Conservation (phyloP, 768 basidiomycete species). For the Thelephora aurantiotincta region DNA sequence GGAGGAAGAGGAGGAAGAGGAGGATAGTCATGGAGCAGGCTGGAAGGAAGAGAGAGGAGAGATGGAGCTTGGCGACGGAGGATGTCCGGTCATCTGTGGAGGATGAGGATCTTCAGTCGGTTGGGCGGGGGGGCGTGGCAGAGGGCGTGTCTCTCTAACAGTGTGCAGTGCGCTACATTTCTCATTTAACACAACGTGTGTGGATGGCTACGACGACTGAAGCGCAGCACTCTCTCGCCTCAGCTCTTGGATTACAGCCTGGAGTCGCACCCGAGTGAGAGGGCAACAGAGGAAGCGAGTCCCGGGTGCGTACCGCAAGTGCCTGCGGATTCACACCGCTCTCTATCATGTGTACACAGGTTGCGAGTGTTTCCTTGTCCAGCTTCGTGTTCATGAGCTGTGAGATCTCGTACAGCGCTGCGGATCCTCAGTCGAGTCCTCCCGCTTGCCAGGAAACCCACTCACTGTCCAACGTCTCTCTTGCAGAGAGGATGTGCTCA, state of each 20-base stretch:
- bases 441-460: neutral
- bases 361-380: slow-evolving; percentile 85
- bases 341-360: slow-evolving; percentile 86
- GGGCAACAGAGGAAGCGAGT: neutral
- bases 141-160: too few relatives aligned
- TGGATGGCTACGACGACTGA: too few relatives aligned
- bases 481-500: slow-evolving; percentile 47
- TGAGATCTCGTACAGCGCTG: slow-evolving; percentile 79
- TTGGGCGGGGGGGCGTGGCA: too few relatives aligned
- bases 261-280: slow-evolving; percentile 2
- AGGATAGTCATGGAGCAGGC: too few relatives aligned
- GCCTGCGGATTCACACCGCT: slow-evolving; percentile 88
- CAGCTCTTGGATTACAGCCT: slow-evolving; percentile 82
- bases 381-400: slow-evolving; percentile 78
- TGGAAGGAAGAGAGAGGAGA: too few relatives aligned
- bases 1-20: too few relatives aligned
- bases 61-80: too few relatives aligned
- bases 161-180: too few relatives aligned
- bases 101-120: too few relatives aligned
- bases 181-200: too few relatives aligned
- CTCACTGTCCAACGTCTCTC: slow-evolving; percentile 57
- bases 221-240: slow-evolving; percentile 47
- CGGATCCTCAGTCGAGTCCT: neutral
- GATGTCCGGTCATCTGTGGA: too few relatives aligned
- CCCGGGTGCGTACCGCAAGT: slow-evolving; percentile 48